A percentile compares a stretch with the other conserved stretches of the same genome.
Conservation (phyloP, 31 red algal genomes). For the Odonthalia washingtoniensis region DNA sequence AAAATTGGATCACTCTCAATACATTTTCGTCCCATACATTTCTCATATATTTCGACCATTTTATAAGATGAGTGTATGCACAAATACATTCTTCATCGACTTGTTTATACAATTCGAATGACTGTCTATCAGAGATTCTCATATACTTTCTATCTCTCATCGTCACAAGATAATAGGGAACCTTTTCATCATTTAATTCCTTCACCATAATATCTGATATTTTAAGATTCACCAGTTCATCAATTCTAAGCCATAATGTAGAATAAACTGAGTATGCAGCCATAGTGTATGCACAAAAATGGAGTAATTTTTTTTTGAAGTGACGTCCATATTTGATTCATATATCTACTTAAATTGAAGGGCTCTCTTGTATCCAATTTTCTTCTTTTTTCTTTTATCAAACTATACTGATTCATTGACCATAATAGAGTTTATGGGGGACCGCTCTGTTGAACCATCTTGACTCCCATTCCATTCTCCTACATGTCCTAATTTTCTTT, state of each 20-base stretch:
- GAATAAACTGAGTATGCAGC: neutral
- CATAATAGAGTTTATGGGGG: too few relatives aligned
- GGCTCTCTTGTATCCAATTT: neutral
- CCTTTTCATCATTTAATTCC: neutral
- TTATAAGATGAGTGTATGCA: neutral
- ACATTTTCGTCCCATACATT: neutral
- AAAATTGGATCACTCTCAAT: neutral
- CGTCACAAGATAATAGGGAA: too few relatives aligned
- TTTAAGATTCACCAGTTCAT: slow-evolving; percentile 4
- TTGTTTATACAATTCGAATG: neutral
- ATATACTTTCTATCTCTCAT: slow-evolving; percentile 9
- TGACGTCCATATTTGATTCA: neutral
- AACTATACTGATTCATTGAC: neutral
- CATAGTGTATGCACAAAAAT: slow-evolving; percentile 3
- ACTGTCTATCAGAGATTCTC: neutral
- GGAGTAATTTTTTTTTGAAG: neutral
- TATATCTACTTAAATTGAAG: neutral
- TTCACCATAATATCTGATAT: neutral
- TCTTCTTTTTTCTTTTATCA: neutral
- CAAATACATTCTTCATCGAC: neutral
- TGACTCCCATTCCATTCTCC: neutral
- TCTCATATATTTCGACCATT: neutral
- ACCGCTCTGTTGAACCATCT: neutral
- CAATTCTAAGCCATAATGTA: too few relatives aligned
- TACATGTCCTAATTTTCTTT: neutral